Evolutionary conservation across 2,329 filamentous ascomycete species (phyloP).

Genomic region (Pseudocercospora fijiensis): DNA sequence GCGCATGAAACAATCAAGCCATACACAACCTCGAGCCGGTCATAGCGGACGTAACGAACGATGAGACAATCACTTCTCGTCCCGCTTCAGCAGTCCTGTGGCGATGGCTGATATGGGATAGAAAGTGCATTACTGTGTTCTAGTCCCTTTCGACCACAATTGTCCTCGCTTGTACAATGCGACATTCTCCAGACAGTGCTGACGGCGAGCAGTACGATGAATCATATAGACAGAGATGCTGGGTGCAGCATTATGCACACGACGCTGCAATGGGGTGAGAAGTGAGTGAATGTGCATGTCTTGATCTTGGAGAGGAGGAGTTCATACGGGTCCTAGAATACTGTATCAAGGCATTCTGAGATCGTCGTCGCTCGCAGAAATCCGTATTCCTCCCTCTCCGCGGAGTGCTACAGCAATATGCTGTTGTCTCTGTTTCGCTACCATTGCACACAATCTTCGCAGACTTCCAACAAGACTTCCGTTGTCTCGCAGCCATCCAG

Average conservation of each 20-base stretch:
- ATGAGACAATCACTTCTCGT: background rate
- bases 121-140: background rate
- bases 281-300: background rate
- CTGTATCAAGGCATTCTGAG: background rate
- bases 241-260: background rate
- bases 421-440: too few species aligned
- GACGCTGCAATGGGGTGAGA: too few species aligned
- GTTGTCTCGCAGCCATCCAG: too few species aligned
- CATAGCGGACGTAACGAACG: background rate
- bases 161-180: background rate
- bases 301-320: background rate
- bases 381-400: too few species aligned
- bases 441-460: too few species aligned
- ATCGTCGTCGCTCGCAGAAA: background rate
- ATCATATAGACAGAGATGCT: too few species aligned
- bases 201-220: too few species aligned
- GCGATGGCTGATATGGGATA: background rate
- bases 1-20: background rate
- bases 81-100: background rate
- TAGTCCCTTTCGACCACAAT: background rate
- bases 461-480: too few species aligned
- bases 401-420: background rate
- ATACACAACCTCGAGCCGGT: background rate
- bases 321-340: too few species aligned
- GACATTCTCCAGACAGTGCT: background rate